These are phyloP conservation scores for Comarum palustre DNA, from an alignment of 306 rosid genomes.

Conservation along the genomic window DNA sequence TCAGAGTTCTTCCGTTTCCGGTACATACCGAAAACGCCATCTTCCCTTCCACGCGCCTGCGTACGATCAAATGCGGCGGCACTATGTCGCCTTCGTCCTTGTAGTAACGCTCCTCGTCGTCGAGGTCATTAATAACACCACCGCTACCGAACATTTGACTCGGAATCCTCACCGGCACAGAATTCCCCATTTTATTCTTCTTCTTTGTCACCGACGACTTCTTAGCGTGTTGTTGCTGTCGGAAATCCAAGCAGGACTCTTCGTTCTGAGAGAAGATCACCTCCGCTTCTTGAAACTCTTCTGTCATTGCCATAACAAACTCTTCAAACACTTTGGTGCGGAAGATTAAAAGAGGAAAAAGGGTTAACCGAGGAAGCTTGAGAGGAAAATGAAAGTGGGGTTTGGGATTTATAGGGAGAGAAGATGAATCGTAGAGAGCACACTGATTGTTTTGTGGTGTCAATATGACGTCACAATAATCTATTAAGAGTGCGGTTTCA, in stretches of 20 bases:
- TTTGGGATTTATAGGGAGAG: constrained; percentile 16
- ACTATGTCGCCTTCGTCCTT: constrained; percentile 43
- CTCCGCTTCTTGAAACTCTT: constrained; percentile 71
- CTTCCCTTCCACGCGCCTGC: constrained; percentile 56
- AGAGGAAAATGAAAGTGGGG: constrained; percentile 1
- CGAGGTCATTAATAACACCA: background rate
- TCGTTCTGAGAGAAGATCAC: constrained; percentile 49
- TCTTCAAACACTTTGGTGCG: background rate
- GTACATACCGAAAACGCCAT: constrained; percentile 69
- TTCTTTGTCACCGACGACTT: background rate
- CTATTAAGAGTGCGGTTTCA: constrained; percentile 42
- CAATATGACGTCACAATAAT: constrained; percentile 45
- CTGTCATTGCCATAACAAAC: constrained; percentile 29
- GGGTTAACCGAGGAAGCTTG: background rate
- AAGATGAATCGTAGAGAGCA: constrained; percentile 42
- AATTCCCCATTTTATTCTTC: constrained; percentile 30
- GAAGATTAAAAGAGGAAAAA: background rate
- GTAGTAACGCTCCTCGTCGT: constrained; percentile 23
- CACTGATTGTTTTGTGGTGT: constrained; percentile 36
- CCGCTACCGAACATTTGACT: constrained; percentile 6
- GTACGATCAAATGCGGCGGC: constrained; percentile 77
- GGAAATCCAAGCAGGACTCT: background rate
- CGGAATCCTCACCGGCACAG: constrained; percentile 65
- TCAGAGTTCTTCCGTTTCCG: constrained; percentile 82
- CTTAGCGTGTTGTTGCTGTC: background rate